Conservation (phyloP, 2,329 filamentous ascomycete genomes). For the Epichloe coenophiala region DNA sequence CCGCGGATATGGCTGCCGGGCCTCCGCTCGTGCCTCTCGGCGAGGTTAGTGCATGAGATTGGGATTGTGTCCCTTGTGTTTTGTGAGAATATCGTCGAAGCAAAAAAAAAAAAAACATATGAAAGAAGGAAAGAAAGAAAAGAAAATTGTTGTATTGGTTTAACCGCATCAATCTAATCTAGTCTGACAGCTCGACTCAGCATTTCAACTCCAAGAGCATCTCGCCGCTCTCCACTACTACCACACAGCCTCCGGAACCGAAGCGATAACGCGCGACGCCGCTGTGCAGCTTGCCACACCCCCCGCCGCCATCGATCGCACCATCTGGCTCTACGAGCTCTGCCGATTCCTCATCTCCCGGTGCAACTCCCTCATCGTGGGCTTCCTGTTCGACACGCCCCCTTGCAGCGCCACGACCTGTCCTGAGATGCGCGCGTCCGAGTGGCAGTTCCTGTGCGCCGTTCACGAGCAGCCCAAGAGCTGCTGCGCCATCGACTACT, state of each 20-base stretch:
- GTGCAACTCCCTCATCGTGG: conserved; percentile 83
- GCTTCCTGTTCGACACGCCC: conserved; percentile 85
- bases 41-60: conserved; percentile 44
- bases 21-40: conserved; percentile 76
- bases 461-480: conserved; percentile 94
- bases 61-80: no score
- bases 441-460: conserved; percentile 98
- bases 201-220: conserved; percentile 95
- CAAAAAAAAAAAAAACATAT: not conserved
- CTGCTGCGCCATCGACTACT: conserved; percentile 98
- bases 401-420: conserved; percentile 83
- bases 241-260: conserved; percentile 54
- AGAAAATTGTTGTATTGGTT: no score
- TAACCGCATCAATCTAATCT: no score
- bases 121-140: no score
- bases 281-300: conserved; percentile 66
- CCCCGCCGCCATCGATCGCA: conserved; percentile 74
- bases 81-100: no score
- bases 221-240: conserved; percentile 82
- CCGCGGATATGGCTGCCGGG: conserved; percentile 84
- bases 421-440: conserved; percentile 94
- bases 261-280: conserved; percentile 61
- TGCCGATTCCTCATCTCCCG: conserved; percentile 92
- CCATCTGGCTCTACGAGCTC: conserved; percentile 94
- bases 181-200: conserved; percentile 67